These are phyloP conservation scores for Dryadomyces sulphureus DNA, from an alignment of 2,329 filamentous ascomycete species.

Conservation along the genomic window DNA sequence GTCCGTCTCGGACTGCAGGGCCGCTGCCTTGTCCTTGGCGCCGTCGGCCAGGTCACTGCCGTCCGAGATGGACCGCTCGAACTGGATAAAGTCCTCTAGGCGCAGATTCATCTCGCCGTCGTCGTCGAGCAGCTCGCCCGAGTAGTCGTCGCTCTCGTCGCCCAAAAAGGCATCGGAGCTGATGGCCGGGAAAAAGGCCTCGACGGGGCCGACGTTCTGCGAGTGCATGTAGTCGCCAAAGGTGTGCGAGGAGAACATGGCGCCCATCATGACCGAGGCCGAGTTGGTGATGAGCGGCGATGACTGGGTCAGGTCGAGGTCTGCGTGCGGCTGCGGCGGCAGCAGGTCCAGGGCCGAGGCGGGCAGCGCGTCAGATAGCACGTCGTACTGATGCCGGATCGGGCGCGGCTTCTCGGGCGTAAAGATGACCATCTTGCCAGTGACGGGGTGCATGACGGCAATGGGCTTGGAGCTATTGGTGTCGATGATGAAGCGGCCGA, in stretches of 20 bases:
- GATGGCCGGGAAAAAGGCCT: slow-evolving; percentile 57
- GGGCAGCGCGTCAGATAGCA: neutral
- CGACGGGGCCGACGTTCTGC: slow-evolving; percentile 56
- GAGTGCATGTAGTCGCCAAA: slow-evolving; percentile 44
- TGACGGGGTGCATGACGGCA: slow-evolving; percentile 40
- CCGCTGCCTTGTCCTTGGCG: slow-evolving; percentile 2
- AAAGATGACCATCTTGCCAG: slow-evolving; percentile 49
- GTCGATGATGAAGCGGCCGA: slow-evolving; percentile 40
- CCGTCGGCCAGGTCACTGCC: slow-evolving; percentile 1
- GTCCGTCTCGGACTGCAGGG: slow-evolving; percentile 1
- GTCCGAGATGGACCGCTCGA: slow-evolving; percentile 32
- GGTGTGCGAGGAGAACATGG: slow-evolving; percentile 44
- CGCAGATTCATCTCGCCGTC: slow-evolving; percentile 50
- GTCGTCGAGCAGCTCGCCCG: slow-evolving; percentile 40
- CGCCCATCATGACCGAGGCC: slow-evolving; percentile 66
- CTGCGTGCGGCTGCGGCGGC: neutral
- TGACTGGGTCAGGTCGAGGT: slow-evolving; percentile 21
- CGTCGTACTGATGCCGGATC: neutral
- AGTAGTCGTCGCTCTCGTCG: slow-evolving; percentile 36
- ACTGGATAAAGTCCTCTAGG: slow-evolving; percentile 60
- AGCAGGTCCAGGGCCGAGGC: slow-evolving; percentile 16
- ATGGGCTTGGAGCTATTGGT: slow-evolving; percentile 40
- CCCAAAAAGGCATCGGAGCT: slow-evolving; percentile 41
- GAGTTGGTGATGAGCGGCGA: slow-evolving; percentile 50
- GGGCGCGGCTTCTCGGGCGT: slow-evolving; percentile 30